phyloP scores from a whole-genome alignment of 2,329 filamentous ascomycete genomes.

The Verticillium isaacii region DNA sequence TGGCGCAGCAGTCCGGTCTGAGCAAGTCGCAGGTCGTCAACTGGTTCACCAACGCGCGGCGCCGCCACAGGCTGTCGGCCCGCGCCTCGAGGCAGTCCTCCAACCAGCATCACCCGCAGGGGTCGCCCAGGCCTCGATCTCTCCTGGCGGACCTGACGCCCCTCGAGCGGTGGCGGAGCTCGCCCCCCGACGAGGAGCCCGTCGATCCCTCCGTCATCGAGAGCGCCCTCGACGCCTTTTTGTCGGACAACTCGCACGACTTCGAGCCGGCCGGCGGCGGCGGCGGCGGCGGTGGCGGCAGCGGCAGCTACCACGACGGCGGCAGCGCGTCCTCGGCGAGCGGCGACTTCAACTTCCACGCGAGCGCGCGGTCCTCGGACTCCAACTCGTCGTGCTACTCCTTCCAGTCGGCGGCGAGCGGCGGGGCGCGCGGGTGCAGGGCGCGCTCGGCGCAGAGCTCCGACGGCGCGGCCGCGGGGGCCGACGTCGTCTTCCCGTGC shows the following conservation, averaged over 20 bases:
- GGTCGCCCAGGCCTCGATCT: slow-evolving; percentile 36
- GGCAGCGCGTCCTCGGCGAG: slow-evolving; percentile 25
- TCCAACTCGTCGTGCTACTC: slow-evolving; percentile 11
- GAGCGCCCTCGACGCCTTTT: slow-evolving; percentile 20
- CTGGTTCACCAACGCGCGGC: slow-evolving; percentile 47
- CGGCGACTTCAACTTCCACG: slow-evolving; percentile 21
- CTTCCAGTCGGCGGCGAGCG: slow-evolving; percentile 3
- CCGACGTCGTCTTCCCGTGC: slow-evolving; percentile 25
- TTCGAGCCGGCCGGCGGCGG: neutral
- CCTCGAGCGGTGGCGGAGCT: slow-evolving; percentile 28
- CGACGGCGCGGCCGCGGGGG: slow-evolving; percentile 7
- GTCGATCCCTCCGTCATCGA: slow-evolving; percentile 32
- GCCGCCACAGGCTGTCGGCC: slow-evolving; percentile 35
- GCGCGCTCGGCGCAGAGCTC: neutral
- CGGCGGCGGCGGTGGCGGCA: too few species aligned
- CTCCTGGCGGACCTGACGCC: slow-evolving; percentile 34
- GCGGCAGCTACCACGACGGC: slow-evolving; percentile 13
- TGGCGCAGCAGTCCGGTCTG: slow-evolving; percentile 38
- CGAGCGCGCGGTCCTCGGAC: slow-evolving; percentile 11
- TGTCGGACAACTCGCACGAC: slow-evolving; percentile 9
- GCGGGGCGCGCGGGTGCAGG: neutral
- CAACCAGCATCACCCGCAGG: slow-evolving; percentile 25
- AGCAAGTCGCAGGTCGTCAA: slow-evolving; percentile 39
- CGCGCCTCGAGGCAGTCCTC: slow-evolving; percentile 18
- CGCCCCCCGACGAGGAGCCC: slow-evolving; percentile 40